Conservation (phyloP, 805 yeast species). For the Metschnikowia henanensis region DNA sequence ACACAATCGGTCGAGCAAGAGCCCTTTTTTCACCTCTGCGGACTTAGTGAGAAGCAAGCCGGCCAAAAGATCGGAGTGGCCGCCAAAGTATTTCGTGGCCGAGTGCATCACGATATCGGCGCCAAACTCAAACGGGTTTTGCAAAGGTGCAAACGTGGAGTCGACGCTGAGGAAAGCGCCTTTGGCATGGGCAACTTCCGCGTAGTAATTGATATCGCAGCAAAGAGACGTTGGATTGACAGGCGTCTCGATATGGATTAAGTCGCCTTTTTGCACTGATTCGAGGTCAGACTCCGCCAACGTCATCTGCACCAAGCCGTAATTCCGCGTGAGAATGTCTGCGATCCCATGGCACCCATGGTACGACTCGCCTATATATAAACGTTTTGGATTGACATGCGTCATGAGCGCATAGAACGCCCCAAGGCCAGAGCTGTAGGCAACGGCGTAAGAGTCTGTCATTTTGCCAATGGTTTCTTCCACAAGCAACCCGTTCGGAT, state of each 20-base stretch:
- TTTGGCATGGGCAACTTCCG: slow-evolving; percentile 67
- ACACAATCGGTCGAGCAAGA: slow-evolving; percentile 62
- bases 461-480: slow-evolving; percentile 65
- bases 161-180: slow-evolving; percentile 79
- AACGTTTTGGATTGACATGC: slow-evolving; percentile 66
- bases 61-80: slow-evolving; percentile 90
- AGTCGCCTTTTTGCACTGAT: slow-evolving; percentile 14
- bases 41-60: slow-evolving; percentile 76
- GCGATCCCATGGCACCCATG: slow-evolving; percentile 82
- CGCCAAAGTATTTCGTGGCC: slow-evolving; percentile 91
- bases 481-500: slow-evolving; percentile 67
- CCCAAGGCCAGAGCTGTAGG: slow-evolving; percentile 76
- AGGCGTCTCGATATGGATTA: slow-evolving; percentile 64
- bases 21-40: slow-evolving; percentile 39
- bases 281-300: slow-evolving; percentile 37
- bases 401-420: slow-evolving; percentile 79
- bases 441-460: slow-evolving; percentile 63
- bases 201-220: slow-evolving; percentile 60
- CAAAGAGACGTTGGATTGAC: slow-evolving; percentile 80
- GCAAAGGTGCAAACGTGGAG: slow-evolving; percentile 89
- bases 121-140: slow-evolving; percentile 77
- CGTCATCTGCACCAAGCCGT: slow-evolving; percentile 49
- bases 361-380: slow-evolving; percentile 79
- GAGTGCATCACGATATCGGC: slow-evolving; percentile 92
- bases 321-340: slow-evolving; percentile 58